These are phyloP conservation scores for Erythrobasidium hasegawianum DNA, from an alignment of 1,284 basidiomycete genomes.

Conservation along the genomic window DNA sequence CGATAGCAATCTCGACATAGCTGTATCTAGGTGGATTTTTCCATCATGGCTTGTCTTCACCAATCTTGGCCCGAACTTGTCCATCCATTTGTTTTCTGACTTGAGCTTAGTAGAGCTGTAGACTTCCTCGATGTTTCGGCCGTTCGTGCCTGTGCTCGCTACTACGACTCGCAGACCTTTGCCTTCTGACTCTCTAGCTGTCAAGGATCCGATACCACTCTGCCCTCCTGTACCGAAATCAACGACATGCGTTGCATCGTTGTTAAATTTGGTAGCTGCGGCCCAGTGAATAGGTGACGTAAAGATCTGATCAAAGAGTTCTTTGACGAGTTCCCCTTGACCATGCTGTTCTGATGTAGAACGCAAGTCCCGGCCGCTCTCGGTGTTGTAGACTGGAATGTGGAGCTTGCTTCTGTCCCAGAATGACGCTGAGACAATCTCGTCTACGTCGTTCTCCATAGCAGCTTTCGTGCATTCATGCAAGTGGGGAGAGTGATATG, in stretches of 20 bases:
- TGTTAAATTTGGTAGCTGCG: constrained; percentile 78
- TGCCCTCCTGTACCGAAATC: constrained; percentile 95
- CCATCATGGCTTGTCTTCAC: constrained; percentile 84
- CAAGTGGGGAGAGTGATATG: constrained; percentile 89
- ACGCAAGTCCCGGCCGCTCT: constrained; percentile 81
- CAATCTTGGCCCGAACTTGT: constrained; percentile 76
- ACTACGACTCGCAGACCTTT: constrained; percentile 83
- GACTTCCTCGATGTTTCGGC: constrained; percentile 62
- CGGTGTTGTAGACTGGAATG: constrained; percentile 87
- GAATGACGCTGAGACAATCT: constrained; percentile 53
- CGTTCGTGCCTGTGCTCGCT: constrained; percentile 78
- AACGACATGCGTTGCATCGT: constrained; percentile 84
- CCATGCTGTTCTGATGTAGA: constrained; percentile 57
- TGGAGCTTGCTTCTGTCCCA: constrained; percentile 72
- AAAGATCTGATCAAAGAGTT: constrained; percentile 87
- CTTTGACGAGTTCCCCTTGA: constrained; percentile 38
- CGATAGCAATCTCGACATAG: constrained; percentile 89
- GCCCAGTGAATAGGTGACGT: constrained; percentile 85
- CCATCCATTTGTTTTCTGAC: constrained; percentile 83
- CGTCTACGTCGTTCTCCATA: constrained; percentile 70
- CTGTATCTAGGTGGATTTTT: constrained; percentile 84
- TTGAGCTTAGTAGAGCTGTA: constrained; percentile 66
- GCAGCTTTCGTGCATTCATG: constrained; percentile 71
- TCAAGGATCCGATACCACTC: constrained; percentile 87
- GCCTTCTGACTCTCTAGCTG: constrained; percentile 84